Conservation (phyloP, 192 early-diverging fungal species). For the Endogone sp. region DNA sequence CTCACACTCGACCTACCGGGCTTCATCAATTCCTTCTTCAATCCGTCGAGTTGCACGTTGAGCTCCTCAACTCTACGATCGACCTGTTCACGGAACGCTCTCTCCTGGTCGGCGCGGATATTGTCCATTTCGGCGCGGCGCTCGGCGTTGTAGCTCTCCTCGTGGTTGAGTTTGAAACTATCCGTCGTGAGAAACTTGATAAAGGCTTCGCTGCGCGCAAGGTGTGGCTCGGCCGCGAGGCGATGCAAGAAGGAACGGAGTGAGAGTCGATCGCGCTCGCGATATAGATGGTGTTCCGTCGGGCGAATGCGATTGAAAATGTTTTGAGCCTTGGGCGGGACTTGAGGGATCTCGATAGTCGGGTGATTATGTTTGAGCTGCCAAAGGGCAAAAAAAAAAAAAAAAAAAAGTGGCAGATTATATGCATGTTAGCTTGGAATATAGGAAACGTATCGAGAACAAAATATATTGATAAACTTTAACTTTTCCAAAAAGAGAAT, state of each 20-base stretch:
- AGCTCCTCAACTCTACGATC: conserved; percentile 39
- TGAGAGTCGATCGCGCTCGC: conserved; percentile 48
- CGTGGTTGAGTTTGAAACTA: conserved; percentile 24
- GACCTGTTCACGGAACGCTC: conserved; percentile 39
- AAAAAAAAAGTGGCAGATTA: neutral
- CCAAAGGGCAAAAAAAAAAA: neutral
- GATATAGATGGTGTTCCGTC: conserved; percentile 12
- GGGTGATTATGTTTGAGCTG: conserved; percentile 38
- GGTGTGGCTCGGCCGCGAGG: conserved; percentile 21
- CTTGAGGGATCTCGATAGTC: conserved; percentile 37
- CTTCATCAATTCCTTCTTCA: conserved; percentile 40
- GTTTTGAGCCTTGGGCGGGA: conserved; percentile 34
- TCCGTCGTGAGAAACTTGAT: conserved; percentile 36
- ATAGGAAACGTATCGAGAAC: no score
- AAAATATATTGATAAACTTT: no score
- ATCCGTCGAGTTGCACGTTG: conserved; percentile 37
- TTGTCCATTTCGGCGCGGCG: conserved; percentile 34
- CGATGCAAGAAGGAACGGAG: conserved; percentile 39
- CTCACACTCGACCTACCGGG: conserved; percentile 14
- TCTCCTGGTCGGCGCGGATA: conserved; percentile 33
- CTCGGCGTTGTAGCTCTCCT: conserved; percentile 32
- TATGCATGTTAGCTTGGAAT: neutral
- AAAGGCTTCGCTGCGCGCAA: conserved; percentile 29
- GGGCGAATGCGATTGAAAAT: conserved; percentile 1
- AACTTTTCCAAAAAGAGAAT: neutral